phyloP scores from a whole-genome alignment of 2,329 filamentous ascomycete species.

The Cladosporium sp. region DNA sequence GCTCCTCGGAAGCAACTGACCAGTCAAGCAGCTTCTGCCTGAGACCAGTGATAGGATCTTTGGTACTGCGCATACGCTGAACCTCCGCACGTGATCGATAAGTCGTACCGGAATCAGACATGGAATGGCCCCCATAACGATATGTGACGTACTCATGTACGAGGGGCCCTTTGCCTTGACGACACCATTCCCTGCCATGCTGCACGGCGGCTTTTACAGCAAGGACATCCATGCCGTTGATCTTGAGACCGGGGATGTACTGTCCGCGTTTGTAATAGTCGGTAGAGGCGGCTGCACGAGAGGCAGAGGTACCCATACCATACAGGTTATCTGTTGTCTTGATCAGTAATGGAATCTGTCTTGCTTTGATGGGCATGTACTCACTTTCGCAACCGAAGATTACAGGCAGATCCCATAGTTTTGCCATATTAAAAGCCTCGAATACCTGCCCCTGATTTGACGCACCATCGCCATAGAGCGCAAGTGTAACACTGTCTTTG shows the following conservation, averaged over 20 bases:
- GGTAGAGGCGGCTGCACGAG: constrained; percentile 89
- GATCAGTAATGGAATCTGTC: constrained; percentile 18
- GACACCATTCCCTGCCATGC: constrained; percentile 86
- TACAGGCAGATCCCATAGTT: constrained; percentile 94
- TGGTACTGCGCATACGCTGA: constrained; percentile 97
- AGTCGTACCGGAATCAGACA: constrained; percentile 98
- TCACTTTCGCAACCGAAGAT: constrained; percentile 98
- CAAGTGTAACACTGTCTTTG: constrained; percentile 79
- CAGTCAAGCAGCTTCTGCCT: constrained; percentile 99
- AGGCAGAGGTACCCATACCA: constrained; percentile 96
- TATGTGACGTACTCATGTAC: constrained; percentile 99
- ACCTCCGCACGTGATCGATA: constrained; percentile 99
- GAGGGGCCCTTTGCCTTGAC: constrained; percentile 80
- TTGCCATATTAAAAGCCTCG: constrained; percentile 99
- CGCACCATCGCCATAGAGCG: constrained; percentile 81
- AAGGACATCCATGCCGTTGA: constrained; percentile 99
- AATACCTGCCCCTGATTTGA: constrained; percentile 99
- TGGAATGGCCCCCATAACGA: constrained; percentile 98
- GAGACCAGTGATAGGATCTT: constrained; percentile 95
- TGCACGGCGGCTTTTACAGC: constrained; percentile 95
- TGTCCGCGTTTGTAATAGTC: constrained; percentile 99
- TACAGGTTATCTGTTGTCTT: constrained; percentile 93
- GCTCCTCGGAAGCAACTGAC: constrained; percentile 85
- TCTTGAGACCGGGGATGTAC: constrained; percentile 98
- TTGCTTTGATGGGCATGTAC: constrained; percentile 31